phyloP scores from a whole-genome alignment of 2,329 filamentous ascomycete genomes.

The Penicillium sp. region DNA sequence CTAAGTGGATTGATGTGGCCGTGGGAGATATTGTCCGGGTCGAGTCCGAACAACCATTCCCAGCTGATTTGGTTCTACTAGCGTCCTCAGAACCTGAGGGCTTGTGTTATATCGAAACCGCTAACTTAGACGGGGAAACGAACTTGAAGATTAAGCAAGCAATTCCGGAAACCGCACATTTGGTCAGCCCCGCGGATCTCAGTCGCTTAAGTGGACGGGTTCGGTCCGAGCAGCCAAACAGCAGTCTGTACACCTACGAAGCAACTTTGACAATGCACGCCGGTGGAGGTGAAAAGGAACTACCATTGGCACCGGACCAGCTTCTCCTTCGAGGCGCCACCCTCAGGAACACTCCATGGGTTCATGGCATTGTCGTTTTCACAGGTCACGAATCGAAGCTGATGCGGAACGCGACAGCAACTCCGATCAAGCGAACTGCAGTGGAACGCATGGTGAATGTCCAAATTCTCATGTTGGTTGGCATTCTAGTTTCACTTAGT shows the following conservation, averaged over 20 bases:
- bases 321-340: conserved; percentile 86
- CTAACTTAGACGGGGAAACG: conserved; percentile 93
- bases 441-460: conserved; percentile 90
- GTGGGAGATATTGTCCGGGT: conserved; percentile 90
- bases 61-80: conserved; percentile 81
- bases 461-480: conserved; percentile 82
- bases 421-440: conserved; percentile 93
- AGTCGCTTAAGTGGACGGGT: conserved; percentile 76
- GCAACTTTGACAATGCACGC: conserved; percentile 85
- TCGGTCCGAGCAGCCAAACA: conserved; percentile 94
- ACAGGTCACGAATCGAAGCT: conserved; percentile 97
- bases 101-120: conserved; percentile 96
- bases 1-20: conserved; percentile 85
- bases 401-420: conserved; percentile 94
- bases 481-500: conserved; percentile 72
- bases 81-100: conserved; percentile 96
- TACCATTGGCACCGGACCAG: conserved; percentile 83
- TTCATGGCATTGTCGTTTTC: conserved; percentile 94
- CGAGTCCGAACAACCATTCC: conserved; percentile 89
- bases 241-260: conserved; percentile 96
- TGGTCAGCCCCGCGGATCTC: conserved; percentile 79
- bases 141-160: conserved; percentile 98
- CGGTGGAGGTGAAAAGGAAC: conserved; percentile 88
- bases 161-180: conserved; percentile 76
- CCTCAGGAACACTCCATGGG: conserved; percentile 90